Evolutionary conservation across 179 eudicot species (phyloP).

Genomic region (Camellia oleifera): DNA sequence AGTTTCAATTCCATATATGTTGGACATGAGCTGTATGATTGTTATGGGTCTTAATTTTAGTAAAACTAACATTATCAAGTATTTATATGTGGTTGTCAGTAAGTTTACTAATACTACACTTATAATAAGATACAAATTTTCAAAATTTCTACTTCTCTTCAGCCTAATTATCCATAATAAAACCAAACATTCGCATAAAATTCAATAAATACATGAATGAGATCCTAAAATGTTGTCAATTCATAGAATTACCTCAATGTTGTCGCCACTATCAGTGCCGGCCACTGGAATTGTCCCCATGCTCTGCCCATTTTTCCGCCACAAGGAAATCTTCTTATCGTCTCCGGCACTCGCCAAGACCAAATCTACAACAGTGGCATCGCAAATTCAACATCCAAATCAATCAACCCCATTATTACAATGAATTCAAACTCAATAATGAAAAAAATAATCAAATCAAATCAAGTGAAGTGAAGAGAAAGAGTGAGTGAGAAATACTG

Average conservation of each 20-base stretch:
- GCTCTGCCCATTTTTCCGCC: slow-evolving; percentile 76
- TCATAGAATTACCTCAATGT: slow-evolving; percentile 47
- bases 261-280: slow-evolving; percentile 54
- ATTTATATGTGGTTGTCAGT: neutral
- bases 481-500: slow-evolving; percentile 6
- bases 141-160: neutral
- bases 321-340: slow-evolving; percentile 70
- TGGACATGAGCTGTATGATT: neutral
- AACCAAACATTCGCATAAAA: neutral
- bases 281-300: slow-evolving; percentile 71
- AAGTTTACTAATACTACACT: neutral
- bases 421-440: neutral
- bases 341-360: slow-evolving; percentile 97
- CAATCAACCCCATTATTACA: neutral
- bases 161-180: neutral
- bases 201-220: neutral
- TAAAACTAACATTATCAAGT: neutral
- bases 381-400: neutral
- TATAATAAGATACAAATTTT: no score
- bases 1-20: neutral
- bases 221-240: no score
- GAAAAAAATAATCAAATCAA: neutral
- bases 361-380: slow-evolving; percentile 56
- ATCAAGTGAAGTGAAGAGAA: neutral
- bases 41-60: neutral